Evolutionary conservation across 1,139 yeast genomes (phyloP).

Genomic region (Blastobotrys illinoisensis): DNA sequence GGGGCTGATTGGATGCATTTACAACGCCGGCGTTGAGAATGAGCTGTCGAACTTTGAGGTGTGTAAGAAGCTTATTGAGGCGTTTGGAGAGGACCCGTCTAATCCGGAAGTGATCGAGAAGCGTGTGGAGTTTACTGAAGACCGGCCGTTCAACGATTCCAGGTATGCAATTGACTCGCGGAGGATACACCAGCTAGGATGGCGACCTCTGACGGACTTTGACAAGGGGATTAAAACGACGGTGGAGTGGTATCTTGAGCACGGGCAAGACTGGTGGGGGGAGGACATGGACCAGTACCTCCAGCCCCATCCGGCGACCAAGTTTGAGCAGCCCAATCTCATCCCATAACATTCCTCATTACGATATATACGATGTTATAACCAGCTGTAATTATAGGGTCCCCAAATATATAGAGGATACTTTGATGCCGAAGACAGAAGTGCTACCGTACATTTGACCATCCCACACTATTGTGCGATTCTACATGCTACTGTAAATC

Average conservation of each 20-base stretch:
- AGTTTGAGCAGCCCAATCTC: constrained; percentile 6
- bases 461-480: no score
- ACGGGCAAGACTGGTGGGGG: constrained; percentile 33
- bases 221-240: constrained; percentile 36
- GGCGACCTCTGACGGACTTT: constrained; percentile 41
- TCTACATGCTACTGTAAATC: no score
- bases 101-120: constrained; percentile 16
- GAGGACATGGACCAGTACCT: constrained; percentile 21
- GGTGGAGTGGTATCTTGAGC: constrained; percentile 32
- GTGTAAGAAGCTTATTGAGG: constrained; percentile 26
- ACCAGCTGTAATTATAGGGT: no score
- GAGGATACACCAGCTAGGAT: constrained; percentile 41
- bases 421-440: no score
- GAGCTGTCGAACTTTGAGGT: constrained; percentile 42
- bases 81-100: constrained; percentile 23
- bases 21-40: constrained; percentile 45
- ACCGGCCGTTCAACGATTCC: constrained; percentile 49
- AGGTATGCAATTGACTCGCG: constrained; percentile 42
- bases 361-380: neutral
- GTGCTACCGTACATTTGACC: no score
- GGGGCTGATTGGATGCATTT: constrained; percentile 37
- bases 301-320: constrained; percentile 26
- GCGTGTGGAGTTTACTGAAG: constrained; percentile 36
- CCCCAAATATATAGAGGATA: no score
- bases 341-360: no score